Evolutionary conservation across 1,139 yeast genomes (phyloP).

Genomic region (Hyphopichia buzzinii): DNA sequence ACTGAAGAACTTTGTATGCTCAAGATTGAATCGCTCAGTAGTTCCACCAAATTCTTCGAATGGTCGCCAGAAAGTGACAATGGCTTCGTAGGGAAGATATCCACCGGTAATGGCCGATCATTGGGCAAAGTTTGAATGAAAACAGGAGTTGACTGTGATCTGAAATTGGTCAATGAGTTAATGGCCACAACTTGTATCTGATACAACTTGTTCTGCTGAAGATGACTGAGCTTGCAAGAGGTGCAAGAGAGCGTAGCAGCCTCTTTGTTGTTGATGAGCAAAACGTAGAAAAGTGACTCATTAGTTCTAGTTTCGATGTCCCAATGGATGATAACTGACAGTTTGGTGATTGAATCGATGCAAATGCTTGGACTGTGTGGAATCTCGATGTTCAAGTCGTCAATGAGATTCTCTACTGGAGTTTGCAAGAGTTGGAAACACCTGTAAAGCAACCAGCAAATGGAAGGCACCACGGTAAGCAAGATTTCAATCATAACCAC

Average conservation of each 20-base stretch:
- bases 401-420: conserved; percentile 37
- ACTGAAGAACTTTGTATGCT: conserved; percentile 9
- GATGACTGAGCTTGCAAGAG: conserved; percentile 37
- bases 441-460: conserved; percentile 43
- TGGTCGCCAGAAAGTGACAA: background rate
- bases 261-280: conserved; percentile 37
- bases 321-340: conserved; percentile 42
- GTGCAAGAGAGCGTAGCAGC: conserved; percentile 38
- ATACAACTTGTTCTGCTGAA: conserved; percentile 28
- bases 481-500: conserved; percentile 36
- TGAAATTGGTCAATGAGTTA: conserved; percentile 35
- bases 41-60: background rate
- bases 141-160: conserved; percentile 35
- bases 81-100: background rate
- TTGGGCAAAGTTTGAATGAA: conserved; percentile 14
- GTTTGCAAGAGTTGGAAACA: conserved; percentile 34
- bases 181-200: conserved; percentile 41
- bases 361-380: conserved; percentile 43
- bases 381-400: conserved; percentile 38
- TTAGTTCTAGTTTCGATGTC: conserved; percentile 32
- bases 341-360: conserved; percentile 33
- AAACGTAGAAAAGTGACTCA: conserved; percentile 35
- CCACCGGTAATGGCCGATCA: background rate
- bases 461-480: conserved; percentile 42
- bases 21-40: background rate